phyloP scores from a whole-genome alignment of 352 stramenopile genomes.

The Phytophthora kernoviae region DNA sequence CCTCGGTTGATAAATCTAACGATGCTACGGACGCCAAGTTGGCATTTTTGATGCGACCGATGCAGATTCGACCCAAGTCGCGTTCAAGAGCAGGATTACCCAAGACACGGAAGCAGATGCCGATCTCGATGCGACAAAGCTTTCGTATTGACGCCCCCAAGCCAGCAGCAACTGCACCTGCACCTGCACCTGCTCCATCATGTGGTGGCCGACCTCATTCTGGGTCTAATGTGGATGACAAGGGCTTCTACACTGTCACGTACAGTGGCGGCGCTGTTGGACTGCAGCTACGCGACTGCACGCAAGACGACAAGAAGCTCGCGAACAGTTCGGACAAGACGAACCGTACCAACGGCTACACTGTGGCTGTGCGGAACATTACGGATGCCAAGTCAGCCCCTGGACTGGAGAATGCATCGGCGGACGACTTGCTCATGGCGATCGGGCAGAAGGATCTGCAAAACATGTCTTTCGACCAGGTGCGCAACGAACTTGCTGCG shows the following conservation, averaged over 20 bases:
- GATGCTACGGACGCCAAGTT: slow-evolving; percentile 16
- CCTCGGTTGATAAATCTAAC: slow-evolving; percentile 15
- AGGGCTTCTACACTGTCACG: slow-evolving; percentile 70
- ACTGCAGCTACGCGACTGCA: slow-evolving; percentile 53
- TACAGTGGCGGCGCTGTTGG: slow-evolving; percentile 61
- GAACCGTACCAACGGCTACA: slow-evolving; percentile 72
- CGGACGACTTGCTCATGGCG: slow-evolving; percentile 73
- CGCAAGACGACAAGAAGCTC: slow-evolving; percentile 42
- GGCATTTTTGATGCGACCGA: slow-evolving; percentile 22
- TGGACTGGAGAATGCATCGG: slow-evolving; percentile 54
- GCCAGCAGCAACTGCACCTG: slow-evolving; percentile 4
- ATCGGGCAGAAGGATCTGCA: slow-evolving; percentile 71
- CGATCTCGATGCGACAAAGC: slow-evolving; percentile 61
- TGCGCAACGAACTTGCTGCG: slow-evolving; percentile 46
- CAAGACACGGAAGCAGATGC: slow-evolving; percentile 26
- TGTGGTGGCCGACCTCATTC: slow-evolving; percentile 15
- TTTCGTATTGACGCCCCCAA: slow-evolving; percentile 56
- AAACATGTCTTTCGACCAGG: slow-evolving; percentile 63
- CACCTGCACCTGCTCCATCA: slow-evolving; percentile 9
- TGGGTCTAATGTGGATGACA: slow-evolving; percentile 35
- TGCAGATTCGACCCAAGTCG: slow-evolving; percentile 21
- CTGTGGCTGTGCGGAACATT: slow-evolving; percentile 59
- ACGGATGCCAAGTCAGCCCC: slow-evolving; percentile 50
- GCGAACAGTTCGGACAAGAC: slow-evolving; percentile 55
- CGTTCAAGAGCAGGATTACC: slow-evolving; percentile 23